These are phyloP conservation scores for Cymbopogon flexuosus DNA, from an alignment of 202 grass and related monocot genomes.

Conservation along the genomic window DNA sequence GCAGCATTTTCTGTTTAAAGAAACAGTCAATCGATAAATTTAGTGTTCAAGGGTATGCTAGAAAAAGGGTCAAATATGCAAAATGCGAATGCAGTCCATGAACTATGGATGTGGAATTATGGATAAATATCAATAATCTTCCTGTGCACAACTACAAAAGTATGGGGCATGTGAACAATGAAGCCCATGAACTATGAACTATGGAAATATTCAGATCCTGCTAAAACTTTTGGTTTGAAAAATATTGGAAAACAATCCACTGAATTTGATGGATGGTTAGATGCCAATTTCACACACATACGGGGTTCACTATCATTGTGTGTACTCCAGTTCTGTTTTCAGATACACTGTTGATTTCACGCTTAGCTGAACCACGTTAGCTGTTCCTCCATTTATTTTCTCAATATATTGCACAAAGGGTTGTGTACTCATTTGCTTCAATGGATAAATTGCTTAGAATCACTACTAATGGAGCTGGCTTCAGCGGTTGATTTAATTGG, in stretches of 20 bases:
- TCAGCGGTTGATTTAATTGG: not conserved
- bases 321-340: not conserved
- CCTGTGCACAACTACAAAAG: not conserved
- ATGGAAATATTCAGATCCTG: not conserved
- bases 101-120: not conserved
- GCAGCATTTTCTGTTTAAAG: conserved; percentile 80
- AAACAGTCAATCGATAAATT: conserved; percentile 13
- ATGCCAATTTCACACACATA: not conserved
- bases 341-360: not conserved
- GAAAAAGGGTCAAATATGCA: not conserved
- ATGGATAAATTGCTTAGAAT: not conserved
- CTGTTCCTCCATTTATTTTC: not conserved
- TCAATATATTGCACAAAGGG: not conserved
- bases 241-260: not conserved
- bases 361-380: not conserved
- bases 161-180: not conserved
- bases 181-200: not conserved
- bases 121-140: not conserved
- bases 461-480: not conserved
- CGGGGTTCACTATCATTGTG: not conserved
- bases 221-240: not conserved
- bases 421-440: not conserved
- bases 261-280: not conserved
- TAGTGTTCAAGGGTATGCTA: not conserved
- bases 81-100: not conserved